A percentile compares a stretch with the other conserved stretches of the same genome.
Conservation (phyloP, 2,329 filamentous ascomycete genomes). For the Aspergillus melleus region DNA sequence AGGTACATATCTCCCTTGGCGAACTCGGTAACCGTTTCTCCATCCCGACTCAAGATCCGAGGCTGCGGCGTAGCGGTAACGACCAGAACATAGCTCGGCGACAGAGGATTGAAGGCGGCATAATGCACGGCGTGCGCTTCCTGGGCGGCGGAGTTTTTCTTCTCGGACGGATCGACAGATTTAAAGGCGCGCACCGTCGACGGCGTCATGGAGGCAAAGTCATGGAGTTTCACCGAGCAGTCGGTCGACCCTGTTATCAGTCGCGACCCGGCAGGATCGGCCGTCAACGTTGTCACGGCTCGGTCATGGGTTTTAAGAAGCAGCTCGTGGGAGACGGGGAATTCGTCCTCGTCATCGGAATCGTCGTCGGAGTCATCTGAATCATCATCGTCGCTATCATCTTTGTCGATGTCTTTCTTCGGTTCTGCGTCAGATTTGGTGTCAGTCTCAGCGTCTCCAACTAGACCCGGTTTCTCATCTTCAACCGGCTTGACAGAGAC, state of each 20-base stretch:
- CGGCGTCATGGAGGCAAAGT: conserved; percentile 93
- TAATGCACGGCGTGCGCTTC: conserved; percentile 89
- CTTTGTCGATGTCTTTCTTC: conserved; percentile 45
- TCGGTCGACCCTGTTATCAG: conserved; percentile 90
- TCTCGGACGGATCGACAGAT: conserved; percentile 80
- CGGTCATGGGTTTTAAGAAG: conserved; percentile 89
- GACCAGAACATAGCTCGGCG: conserved; percentile 79
- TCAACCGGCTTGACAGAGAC: conserved; percentile 32
- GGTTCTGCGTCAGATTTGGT: conserved; percentile 15
- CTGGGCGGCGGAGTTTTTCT: conserved; percentile 67
- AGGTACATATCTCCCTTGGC: conserved; percentile 99
- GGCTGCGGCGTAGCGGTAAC: conserved; percentile 87
- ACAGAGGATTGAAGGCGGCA: conserved; percentile 79
- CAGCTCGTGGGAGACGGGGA: conserved; percentile 89
- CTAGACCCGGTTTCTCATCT: conserved; percentile 25
- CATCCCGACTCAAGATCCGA: conserved; percentile 85
- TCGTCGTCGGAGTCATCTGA: conserved; percentile 66
- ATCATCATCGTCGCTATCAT: conserved; percentile 49
- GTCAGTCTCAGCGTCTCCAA: conserved; percentile 23
- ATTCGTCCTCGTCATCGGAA: conserved; percentile 73
- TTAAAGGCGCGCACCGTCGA: conserved; percentile 93
- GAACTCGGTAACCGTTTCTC: conserved; percentile 81
- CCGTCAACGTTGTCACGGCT: conserved; percentile 76
- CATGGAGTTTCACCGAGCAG: conserved; percentile 87
- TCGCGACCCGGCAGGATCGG: conserved; percentile 82